A percentile compares a stretch with the other conserved stretches of the same genome.
phyloP scores from a whole-genome alignment of 75 land plant species.

The Sequoia sempervirens region DNA sequence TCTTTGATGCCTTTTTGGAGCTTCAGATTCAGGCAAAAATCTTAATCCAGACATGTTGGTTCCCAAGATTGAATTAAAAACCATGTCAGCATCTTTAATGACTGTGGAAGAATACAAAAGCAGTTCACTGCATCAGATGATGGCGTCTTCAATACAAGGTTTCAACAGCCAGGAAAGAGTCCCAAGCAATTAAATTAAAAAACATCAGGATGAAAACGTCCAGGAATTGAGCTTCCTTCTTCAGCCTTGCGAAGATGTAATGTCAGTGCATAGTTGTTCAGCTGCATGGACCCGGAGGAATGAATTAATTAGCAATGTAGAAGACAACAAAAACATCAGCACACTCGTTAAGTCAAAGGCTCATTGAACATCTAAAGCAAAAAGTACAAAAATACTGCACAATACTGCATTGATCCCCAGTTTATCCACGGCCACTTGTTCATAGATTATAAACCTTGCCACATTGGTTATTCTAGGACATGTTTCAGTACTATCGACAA shows the following conservation, averaged over 20 bases:
- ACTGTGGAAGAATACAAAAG: not conserved
- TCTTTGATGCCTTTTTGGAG: not conserved
- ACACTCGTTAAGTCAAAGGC: not conserved
- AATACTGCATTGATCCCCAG: not conserved
- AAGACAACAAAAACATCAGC: not conserved
- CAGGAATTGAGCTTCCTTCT: constrained; percentile 75
- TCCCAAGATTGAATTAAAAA: not conserved
- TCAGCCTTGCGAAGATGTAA: constrained; percentile 79
- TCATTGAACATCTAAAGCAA: not conserved
- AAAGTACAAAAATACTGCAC: not conserved
- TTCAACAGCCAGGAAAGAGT: not conserved
- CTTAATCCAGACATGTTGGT: not conserved
- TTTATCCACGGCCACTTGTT: not conserved
- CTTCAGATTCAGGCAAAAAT: not conserved
- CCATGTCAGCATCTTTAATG: not conserved
- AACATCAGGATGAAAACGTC: constrained; percentile 79
- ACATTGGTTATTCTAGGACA: not conserved
- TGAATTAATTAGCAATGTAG: not conserved
- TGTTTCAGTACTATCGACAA: not conserved
- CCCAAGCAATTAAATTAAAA: constrained; percentile 23
- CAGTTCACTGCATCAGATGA: not conserved
- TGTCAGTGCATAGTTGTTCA: constrained; percentile 77
- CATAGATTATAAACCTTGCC: not conserved
- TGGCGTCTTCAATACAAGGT: not conserved
- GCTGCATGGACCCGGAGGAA: constrained; percentile 19